Evolutionary conservation across 768 basidiomycete genomes (phyloP), one percentile per base, ranked within the genome.

Genomic region (Amyloporia xantha): DNA sequence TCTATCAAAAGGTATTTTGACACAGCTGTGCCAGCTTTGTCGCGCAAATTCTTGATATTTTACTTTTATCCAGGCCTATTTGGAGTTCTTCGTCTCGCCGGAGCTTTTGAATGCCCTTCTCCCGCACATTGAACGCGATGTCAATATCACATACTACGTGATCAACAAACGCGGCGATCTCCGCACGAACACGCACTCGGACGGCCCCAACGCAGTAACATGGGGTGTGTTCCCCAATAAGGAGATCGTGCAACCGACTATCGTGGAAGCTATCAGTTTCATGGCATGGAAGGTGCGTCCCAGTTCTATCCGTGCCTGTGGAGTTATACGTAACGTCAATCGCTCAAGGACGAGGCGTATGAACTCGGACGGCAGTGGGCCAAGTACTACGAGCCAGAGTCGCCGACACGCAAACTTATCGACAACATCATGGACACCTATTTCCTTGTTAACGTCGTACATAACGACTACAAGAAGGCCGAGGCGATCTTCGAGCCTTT

Each of bases 201-300:
- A 96, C 44, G 92, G 94, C 2, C 94, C 96, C 23, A 97, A 96
- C 59, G 94, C 94, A n/a, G 92, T 97, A 15, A 97, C 94, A 1
- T 97, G 94, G 94, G 94, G 94, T 54, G 91, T 96, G 7, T 97
- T 95, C 76, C 91, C 94, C 4, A 90, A 91, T 48, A 97, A 97
- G 67, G 94, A 96, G 72, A 89, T 96, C 57, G 71, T 95, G 41
- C 92, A 95, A 63, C 94, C 94, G 19, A 97, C 94, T 17, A 91
- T 96, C 53, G 94, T 97, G 19, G 94, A 97, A 65, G 91, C 93
- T 2, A 86, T 95, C 59, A 94, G 91, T 62, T 96, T 96, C 75
- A 94, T 95, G 88, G 93, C 93, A 13, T 96, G 93, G 93, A 95
- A 95, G 80, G 89, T 84, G 44, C 36, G 74, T 65, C 19, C 42